phyloP scores from a whole-genome alignment of 306 rosid species.

The Ammopiptanthus mongolicus region DNA sequence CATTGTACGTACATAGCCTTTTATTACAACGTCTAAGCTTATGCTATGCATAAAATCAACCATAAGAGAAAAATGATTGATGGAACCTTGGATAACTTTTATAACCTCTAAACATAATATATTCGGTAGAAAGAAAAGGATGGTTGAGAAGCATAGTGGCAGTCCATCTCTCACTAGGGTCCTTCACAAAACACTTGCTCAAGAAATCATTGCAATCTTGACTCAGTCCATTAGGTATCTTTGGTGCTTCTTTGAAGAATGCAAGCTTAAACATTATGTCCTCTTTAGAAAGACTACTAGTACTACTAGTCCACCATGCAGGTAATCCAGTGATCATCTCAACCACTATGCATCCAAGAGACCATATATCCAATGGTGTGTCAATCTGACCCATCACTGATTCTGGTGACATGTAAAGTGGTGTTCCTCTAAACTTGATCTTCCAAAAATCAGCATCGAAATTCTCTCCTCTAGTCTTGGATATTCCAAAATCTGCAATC shows the following conservation, averaged over 20 bases:
- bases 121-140: not conserved
- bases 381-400: not conserved
- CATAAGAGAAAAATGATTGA: too few relatives aligned
- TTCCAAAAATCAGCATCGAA: not conserved
- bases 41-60: too few relatives aligned
- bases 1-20: too few relatives aligned
- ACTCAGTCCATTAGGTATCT: not conserved
- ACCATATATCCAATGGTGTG: not conserved
- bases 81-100: too few relatives aligned
- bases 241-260: not conserved
- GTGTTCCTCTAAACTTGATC: not conserved
- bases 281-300: too few relatives aligned
- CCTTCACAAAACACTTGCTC: not conserved
- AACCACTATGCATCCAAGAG: not conserved
- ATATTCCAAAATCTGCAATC: not conserved
- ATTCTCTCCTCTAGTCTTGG: not conserved
- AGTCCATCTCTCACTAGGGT: not conserved
- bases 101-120: not conserved
- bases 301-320: not conserved
- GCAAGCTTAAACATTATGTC: not conserved
- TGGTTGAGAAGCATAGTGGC: not conserved
- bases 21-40: too few relatives aligned
- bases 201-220: not conserved
- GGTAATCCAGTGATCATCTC: not conserved
- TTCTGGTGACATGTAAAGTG: not conserved